phyloP scores from a whole-genome alignment of 106 monocot species.

The Dendrobium chrysotoxum region DNA sequence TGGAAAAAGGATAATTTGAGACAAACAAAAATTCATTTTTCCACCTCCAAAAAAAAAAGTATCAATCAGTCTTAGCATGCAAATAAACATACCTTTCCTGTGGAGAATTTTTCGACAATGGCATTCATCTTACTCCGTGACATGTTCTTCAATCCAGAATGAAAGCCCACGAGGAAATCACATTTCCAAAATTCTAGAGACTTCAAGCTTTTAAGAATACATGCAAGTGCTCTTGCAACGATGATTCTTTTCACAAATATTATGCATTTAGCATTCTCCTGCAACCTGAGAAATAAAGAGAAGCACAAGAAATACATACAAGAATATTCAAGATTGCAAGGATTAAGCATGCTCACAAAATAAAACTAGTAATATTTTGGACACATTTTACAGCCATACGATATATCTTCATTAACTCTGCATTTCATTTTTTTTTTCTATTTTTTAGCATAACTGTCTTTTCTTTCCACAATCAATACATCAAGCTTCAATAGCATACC shows the following conservation, averaged over 20 bases:
- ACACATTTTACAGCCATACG: background rate
- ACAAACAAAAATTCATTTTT: background rate
- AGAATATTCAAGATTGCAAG: background rate
- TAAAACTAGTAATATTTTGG: background rate
- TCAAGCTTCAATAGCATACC: background rate
- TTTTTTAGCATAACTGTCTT: background rate
- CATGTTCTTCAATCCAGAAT: constrained; percentile 62
- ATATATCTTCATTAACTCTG: background rate
- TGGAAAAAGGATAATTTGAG: background rate
- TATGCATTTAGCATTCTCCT: constrained; percentile 62
- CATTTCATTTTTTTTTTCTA: background rate
- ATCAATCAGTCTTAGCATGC: background rate
- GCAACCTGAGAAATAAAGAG: constrained; percentile 28
- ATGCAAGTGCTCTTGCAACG: constrained; percentile 57
- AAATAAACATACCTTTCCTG: constrained; percentile 59
- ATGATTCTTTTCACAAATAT: constrained; percentile 91
- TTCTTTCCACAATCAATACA: background rate
- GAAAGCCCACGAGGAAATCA: constrained; percentile 79
- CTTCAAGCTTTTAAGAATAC: constrained; percentile 52
- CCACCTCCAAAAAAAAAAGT: background rate
- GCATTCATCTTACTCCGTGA: constrained; percentile 60
- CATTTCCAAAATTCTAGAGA: constrained; percentile 72
- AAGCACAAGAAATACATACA: background rate
- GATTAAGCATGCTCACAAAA: background rate
- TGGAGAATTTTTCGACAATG: constrained; percentile 67